phyloP scores from a whole-genome alignment of 257 asterid species.

The Ballota nigra region DNA sequence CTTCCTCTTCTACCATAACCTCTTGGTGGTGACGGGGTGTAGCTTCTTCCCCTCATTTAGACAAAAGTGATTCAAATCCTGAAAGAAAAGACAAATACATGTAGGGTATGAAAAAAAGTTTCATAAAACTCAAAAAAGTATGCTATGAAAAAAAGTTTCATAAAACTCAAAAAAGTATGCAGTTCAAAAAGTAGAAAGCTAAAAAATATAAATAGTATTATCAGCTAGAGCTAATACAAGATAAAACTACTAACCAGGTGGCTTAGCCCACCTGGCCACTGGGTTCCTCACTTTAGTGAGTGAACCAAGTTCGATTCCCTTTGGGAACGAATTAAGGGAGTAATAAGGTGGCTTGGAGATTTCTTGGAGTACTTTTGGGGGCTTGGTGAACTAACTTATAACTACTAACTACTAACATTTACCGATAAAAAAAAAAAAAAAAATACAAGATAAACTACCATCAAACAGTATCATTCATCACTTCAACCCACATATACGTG shows the following conservation, averaged over 20 bases:
- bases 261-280: no score
- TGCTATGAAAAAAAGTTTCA: no score
- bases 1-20: constrained; percentile 88
- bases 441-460: constrained; percentile 58
- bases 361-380: no score
- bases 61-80: constrained; percentile 20
- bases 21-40: constrained; percentile 91
- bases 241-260: no score
- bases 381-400: no score
- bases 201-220: constrained; percentile 20
- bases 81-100: background rate
- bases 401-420: no score
- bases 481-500: constrained; percentile 14
- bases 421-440: background rate
- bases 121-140: no score
- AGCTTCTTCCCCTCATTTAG: constrained; percentile 89
- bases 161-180: no score
- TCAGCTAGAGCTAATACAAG: constrained; percentile 52
- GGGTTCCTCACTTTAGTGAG: constrained; percentile 21
- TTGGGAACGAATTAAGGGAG: no score
- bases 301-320: background rate
- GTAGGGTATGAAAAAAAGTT: no score
- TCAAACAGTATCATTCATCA: constrained; percentile 39
- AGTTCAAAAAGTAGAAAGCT: no score
- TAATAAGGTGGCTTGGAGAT: no score